Evolutionary conservation across 352 stramenopile species (phyloP), one percentile per base, ranked within the genome.

Genomic region (Phytophthora megakarya): DNA sequence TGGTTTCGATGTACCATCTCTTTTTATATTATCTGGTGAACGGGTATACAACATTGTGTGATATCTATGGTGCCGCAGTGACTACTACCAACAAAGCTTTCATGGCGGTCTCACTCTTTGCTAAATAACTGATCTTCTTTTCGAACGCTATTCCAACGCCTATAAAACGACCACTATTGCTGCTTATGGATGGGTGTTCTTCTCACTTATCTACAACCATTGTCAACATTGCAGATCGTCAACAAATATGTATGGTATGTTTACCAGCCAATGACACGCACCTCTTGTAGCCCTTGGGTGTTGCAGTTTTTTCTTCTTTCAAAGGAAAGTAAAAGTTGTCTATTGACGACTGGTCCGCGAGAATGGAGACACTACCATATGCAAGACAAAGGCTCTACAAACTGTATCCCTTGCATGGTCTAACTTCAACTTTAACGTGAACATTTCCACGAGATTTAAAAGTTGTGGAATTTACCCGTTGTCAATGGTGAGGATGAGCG

Each of bases 381-480:
- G n/a, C n/a, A n/a, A n/a, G n/a, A n/a, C n/a, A n/a, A n/a, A n/a
- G n/a, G n/a, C n/a, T n/a, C n/a, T n/a, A n/a, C n/a, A n/a, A n/a
- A n/a, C n/a, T n/a, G n/a, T n/a, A n/a, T n/a, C n/a, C n/a, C n/a
- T n/a, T n/a, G 37, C 37, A 43, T 23, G 28, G 28, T 11, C n/a
- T 3, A 35, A 22, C 3, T 42, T 37, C 51, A 60, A 67, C 25
- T 58, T 69, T 30, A 28, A 2, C 0, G 12, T 12, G 1, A 63
- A 63, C 35, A 53, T 63, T 16, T 18, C 32, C 35, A 16, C 44
- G 42, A 42, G 18, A 38, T 72, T 47, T n/a, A 16, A 28, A 16
- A 33, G 15, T 0, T 57, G 46, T 43, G 55, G 48, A 5, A 8
- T 71, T 15, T 65, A 49, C 42, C 55, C 53, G 13, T 33, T 43